Evolutionary conservation across 371 early-diverging fungal genomes (phyloP).

Genomic region (Dichotomocladium elegans): DNA sequence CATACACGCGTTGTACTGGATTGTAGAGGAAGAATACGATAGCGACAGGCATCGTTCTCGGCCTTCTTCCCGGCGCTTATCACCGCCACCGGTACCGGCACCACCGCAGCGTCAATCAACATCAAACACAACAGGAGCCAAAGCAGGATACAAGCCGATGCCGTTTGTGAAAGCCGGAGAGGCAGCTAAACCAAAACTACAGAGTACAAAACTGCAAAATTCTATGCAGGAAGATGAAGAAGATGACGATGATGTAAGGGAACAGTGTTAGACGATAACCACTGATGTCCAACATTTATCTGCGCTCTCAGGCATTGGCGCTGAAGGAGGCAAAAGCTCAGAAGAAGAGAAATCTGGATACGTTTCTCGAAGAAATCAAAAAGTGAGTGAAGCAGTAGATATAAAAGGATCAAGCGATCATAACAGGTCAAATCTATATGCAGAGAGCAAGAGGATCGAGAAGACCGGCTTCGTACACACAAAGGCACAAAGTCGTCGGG

Average conservation of each 20-base stretch:
- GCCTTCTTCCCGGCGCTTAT: constrained; percentile 1
- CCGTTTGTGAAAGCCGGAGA: constrained; percentile 40
- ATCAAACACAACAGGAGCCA: neutral
- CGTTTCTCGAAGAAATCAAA: constrained; percentile 84
- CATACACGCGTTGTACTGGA: neutral
- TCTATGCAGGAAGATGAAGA: constrained; percentile 20
- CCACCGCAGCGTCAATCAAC: neutral
- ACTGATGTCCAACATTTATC: neutral
- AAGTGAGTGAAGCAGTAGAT: constrained; percentile 27
- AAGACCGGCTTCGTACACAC: constrained; percentile 26
- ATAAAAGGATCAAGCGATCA: too few relatives aligned
- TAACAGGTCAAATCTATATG: neutral
- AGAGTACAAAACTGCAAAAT: neutral
- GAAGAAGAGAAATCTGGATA: constrained; percentile 79
- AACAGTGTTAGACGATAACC: neutral
- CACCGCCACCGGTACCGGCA: constrained; percentile 5
- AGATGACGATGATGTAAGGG: constrained; percentile 30
- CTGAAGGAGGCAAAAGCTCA: constrained; percentile 36
- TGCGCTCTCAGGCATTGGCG: constrained; percentile 14
- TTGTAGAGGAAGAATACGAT: neutral
- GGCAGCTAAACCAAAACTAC: constrained; percentile 5
- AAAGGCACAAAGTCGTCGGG: constrained; percentile 8
- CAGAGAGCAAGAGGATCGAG: constrained; percentile 42
- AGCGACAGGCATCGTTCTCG: neutral
- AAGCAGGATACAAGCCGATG: constrained; percentile 39